Evolutionary conservation across 192 early-diverging fungal species (phyloP), one percentile per base, ranked within the genome.

Genomic region (Phycomyces blakesleeanus): DNA sequence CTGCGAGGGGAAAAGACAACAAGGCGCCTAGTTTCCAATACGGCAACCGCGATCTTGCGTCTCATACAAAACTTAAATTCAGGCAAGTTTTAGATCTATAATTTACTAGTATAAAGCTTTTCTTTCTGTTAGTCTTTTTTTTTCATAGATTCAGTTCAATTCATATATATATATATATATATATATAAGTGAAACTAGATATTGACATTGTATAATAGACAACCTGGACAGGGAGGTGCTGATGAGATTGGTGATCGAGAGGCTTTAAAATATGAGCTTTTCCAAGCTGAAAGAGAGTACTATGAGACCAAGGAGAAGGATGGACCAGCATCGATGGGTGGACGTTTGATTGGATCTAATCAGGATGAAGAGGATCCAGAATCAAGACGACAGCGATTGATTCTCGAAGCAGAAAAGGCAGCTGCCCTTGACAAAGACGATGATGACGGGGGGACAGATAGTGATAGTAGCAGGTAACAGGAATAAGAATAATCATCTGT

Each of bases 51-150:
- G 91, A 89, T 72, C 72, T 93, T 26, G 82, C 89, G 14, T 80
- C 85, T 26, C 88, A 93, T 54, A 91, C 88, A 24, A 85, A 83
- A 63, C 84, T 93, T 63, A 93, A 93, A 65, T 87, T 80, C 60
- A 80, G 90, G 75, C 78, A 76, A 57, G 15, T 0, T 29, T 2
- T 0, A 16, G 10, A 12, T 37, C 18, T 47, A 47, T 41, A 52
- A 15, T n/a, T n/a, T n/a, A n/a, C n/a, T n/a, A n/a, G n/a, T n/a
- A n/a, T n/a, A n/a, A n/a, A n/a, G n/a, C n/a, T n/a, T n/a, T n/a
- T n/a, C n/a, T n/a, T n/a, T n/a, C n/a, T n/a, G n/a, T n/a, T n/a
- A n/a, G n/a, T n/a, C n/a, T n/a, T n/a, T 21, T 14, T 55, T 4
- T 53, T 15, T 49, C 24, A 18, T 4, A 52, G n/a, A 6, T 11